Base-by-base conservation (phyloP, 2,329 filamentous ascomycete genomes). In the Microcyclosporella mali region DNA sequence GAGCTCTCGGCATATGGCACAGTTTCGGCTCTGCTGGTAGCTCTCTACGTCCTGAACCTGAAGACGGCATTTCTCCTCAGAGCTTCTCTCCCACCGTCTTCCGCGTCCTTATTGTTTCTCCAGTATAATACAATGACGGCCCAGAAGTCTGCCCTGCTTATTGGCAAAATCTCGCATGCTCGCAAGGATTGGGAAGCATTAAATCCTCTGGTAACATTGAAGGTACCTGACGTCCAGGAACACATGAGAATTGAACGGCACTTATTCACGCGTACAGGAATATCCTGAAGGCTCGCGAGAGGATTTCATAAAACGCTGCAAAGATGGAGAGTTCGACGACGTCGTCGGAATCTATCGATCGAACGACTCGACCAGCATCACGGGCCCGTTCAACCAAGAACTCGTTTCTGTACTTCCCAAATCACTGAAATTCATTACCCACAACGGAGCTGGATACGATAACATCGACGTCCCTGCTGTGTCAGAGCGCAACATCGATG, bases 321-420 rank as follows among this genome's bases (percentile, higher is more conserved):
- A 71, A 48, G 64, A 66, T n/a, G 76, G 75, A 30, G 62, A 72
- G 33, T 79, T 74, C 48, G 68, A 79, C 40, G 71, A 73, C 50
- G 70, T 79, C 1, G 67, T 74, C 21, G 77, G 66, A 1, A 70
- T 81, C 37, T 80, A 78, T 59, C 72, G 77, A 42, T 79, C 75
- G 36, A 81, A 80, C 56, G 65, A 69, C 29, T 79, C 74, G 6
- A 76, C 71, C 19, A 53, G 49, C 12, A 59, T 69, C 25, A 71
- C 70, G 2, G 70, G 70, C 16, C 67, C 68, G 33, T 72, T 72
- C 53, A 60, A 72, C 54, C 57, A 61, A 16, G 70, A 72, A 46
- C 61, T 72, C 9, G 57, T 72, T 2, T 53, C 61, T 8, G 63
- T 55, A 4, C 55, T 72, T 6, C 70, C 70, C 0, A 59, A 62